A percentile compares a stretch with the other conserved stretches of the same genome.
Evolutionary conservation across 192 early-diverging fungal genomes (phyloP).

Genomic region (Backusella mclennaniae): DNA sequence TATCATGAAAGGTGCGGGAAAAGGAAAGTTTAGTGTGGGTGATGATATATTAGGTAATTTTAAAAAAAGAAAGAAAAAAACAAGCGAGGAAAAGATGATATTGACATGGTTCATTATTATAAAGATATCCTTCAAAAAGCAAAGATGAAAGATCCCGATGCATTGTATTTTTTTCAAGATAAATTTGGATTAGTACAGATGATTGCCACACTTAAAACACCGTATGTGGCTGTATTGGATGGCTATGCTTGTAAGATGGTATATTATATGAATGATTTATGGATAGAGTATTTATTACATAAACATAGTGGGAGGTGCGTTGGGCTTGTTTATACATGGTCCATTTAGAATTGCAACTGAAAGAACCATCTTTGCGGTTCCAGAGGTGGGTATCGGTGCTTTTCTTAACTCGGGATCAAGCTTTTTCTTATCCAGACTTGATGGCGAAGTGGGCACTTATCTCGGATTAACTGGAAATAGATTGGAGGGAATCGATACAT

Average conservation of each 20-base stretch:
- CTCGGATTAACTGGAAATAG: conserved; percentile 83
- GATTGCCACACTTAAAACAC: conserved; percentile 83
- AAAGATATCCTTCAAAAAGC: conserved; percentile 46
- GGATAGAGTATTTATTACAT: neutral
- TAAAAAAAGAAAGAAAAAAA: neutral
- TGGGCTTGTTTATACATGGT: conserved; percentile 90
- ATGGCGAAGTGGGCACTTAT: conserved; percentile 90
- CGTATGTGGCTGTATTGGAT: conserved; percentile 84
- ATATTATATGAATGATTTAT: neutral
- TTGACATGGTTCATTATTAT: neutral
- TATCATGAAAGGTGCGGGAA: conserved; percentile 72
- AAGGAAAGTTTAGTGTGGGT: conserved; percentile 88
- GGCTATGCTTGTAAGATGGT: conserved; percentile 66
- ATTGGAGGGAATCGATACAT: conserved; percentile 80
- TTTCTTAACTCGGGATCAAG: conserved; percentile 94
- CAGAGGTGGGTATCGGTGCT: conserved; percentile 90
- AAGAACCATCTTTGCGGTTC: conserved; percentile 90
- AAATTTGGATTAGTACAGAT: conserved; percentile 92
- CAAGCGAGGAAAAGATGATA: too few species aligned
- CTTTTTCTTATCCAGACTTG: conserved; percentile 93
- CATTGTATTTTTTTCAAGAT: conserved; percentile 83
- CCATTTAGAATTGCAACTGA: conserved; percentile 96
- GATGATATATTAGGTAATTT: conserved; percentile 64
- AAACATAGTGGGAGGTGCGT: conserved; percentile 87
- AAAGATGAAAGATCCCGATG: conserved; percentile 40